Base-by-base conservation (phyloP, 768 basidiomycete species). In the Lentinula edodes region DNA sequence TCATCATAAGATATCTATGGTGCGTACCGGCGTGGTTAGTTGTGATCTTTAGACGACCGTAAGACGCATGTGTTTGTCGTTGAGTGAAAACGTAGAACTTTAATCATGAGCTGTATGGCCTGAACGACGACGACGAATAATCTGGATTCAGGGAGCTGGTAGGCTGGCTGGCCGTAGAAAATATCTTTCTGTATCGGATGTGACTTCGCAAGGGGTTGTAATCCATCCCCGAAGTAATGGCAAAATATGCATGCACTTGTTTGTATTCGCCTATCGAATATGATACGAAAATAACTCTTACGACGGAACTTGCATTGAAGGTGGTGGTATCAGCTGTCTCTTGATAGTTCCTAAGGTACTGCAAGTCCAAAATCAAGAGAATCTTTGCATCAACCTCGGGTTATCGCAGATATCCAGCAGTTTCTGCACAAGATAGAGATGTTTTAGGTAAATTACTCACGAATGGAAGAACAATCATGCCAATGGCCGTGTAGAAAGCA, bases 241-340 rank as follows among this genome's bases (percentile, higher is more conserved):
- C 45, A 61, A 38, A 16, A 43, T 56, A 62, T 60, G 5, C 52
- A 35, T 35, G 35, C 28, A 52, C 13, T 35, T 12, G 35, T 38
- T 35, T 12, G 35, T 38, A 36, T 16, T n/a, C 28, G 75, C 74
- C 70, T 75, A 67, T 64, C 78, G 76, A 16, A 72, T 72, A 60
- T 76, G 73, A 65, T 76, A 78, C 3, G 74, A 75, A 2, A 72
- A 48, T 75, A 0, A 71, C 74, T 56, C 68, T 73, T 52, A 76
- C 72, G n/a, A 75, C 51, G 6, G 67, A 61, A 35, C 67, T 70
- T 2, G 77, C 74, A 64, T 78, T 75, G 62, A 74, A 77, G 23
- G 72, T 72, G 55, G 78, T 63, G 52, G 77, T 69, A 65, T 78
- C 75, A 28, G 74, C 75, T 42, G 75, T 76, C 74, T 75, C 76